These are phyloP conservation scores for Filosporella fistucella DNA, from an alignment of 495 filamentous ascomycete genomes.

Conservation along the genomic window DNA sequence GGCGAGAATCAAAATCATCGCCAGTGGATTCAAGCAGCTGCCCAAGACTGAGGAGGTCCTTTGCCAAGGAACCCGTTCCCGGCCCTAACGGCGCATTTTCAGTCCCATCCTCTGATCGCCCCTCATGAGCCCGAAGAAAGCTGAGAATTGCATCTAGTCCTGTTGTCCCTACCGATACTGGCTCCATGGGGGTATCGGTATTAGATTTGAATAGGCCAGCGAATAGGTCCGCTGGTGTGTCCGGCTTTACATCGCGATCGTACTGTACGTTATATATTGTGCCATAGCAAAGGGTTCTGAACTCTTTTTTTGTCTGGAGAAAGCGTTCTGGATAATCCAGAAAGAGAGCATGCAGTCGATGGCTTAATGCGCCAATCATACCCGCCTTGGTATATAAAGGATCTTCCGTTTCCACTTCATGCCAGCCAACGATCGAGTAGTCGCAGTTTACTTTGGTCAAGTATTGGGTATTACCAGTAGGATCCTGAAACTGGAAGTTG, in stretches of 20 bases:
- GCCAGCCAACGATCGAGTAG: constrained; percentile 53
- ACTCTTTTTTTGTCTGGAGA: too few species aligned
- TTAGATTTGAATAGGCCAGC: constrained; percentile 4
- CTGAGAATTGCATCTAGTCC: constrained; percentile 39
- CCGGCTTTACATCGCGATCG: constrained; percentile 24
- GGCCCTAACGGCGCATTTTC: too few species aligned
- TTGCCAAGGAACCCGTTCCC: background rate
- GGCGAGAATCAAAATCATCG: background rate
- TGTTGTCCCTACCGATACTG: constrained; percentile 42
- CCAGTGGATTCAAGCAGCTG: constrained; percentile 3
- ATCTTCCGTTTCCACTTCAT: constrained; percentile 27
- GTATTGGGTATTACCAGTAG: constrained; percentile 1
- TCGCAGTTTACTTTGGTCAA: constrained; percentile 18
- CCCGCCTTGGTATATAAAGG: constrained; percentile 11
- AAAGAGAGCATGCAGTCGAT: constrained; percentile 4
- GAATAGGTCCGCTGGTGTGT: constrained; percentile 27
- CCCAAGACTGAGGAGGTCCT: background rate
- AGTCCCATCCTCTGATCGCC: background rate
- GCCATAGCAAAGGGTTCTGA: constrained; percentile 33
- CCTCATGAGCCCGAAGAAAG: constrained; percentile 25
- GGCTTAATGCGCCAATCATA: background rate
- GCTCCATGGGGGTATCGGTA: constrained; percentile 8
- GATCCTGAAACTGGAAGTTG: constrained; percentile 31
- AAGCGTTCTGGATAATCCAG: background rate
- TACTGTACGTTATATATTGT: constrained; percentile 41